These are phyloP conservation scores for Penicillium manginii DNA, from an alignment of 495 filamentous ascomycete species.

Conservation along the genomic window DNA sequence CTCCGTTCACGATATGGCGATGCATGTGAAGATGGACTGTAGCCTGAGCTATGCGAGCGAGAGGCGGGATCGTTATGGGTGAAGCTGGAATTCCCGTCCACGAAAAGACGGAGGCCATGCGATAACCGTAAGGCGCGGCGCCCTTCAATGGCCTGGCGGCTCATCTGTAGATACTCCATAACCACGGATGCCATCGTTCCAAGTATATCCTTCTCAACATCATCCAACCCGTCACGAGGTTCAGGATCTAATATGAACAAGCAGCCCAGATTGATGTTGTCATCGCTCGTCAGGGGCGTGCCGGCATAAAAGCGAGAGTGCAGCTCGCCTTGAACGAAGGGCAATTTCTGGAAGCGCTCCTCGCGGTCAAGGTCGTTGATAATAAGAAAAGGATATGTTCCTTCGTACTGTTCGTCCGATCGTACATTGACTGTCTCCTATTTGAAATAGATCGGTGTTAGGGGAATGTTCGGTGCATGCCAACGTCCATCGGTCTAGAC, in stretches of 20 bases:
- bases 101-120: slow-evolving; percentile 56
- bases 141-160: slow-evolving; percentile 49
- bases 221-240: slow-evolving; percentile 21
- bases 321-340: slow-evolving; percentile 33
- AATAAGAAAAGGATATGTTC: slow-evolving; percentile 32
- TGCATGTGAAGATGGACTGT: neutral
- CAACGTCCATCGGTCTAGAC: too few relatives aligned
- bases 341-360: slow-evolving; percentile 29
- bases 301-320: slow-evolving; percentile 32
- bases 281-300: slow-evolving; percentile 27
- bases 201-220: slow-evolving; percentile 27
- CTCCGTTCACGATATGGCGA: neutral
- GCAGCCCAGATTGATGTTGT: slow-evolving; percentile 27
- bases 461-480: too few relatives aligned
- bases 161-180: slow-evolving; percentile 60
- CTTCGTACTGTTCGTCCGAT: slow-evolving; percentile 48
- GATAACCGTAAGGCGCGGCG: slow-evolving; percentile 54
- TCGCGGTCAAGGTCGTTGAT: slow-evolving; percentile 32
- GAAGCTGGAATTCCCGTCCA: slow-evolving; percentile 41
- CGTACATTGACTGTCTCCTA: too few relatives aligned
- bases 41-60: too few relatives aligned
- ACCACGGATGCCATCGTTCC: slow-evolving; percentile 52
- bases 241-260: slow-evolving; percentile 30
- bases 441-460: too few relatives aligned
- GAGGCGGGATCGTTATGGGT: neutral